Evolutionary conservation across 2,329 filamentous ascomycete genomes (phyloP).

Genomic region (Corinectria fuckeliana): DNA sequence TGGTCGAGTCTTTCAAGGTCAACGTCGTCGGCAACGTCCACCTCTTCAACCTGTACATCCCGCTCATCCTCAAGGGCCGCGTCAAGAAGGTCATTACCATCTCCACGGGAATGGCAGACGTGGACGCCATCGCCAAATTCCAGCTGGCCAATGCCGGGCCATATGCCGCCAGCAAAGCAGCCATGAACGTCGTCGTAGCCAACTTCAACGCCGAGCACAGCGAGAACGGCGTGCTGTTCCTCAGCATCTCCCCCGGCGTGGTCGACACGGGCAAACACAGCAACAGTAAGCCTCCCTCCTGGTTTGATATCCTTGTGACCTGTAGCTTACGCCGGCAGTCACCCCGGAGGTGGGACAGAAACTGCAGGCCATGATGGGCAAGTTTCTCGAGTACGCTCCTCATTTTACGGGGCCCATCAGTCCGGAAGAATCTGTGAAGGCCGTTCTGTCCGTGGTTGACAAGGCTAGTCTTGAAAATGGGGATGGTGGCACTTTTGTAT

Average conservation of each 20-base stretch:
- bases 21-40: conserved; percentile 61
- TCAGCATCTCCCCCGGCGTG: background rate
- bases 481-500: conserved; percentile 6
- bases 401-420: background rate
- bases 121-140: conserved; percentile 46
- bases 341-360: background rate
- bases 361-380: background rate
- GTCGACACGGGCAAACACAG: background rate
- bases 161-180: conserved; percentile 59
- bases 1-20: conserved; percentile 43
- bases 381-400: conserved; percentile 2
- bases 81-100: conserved; percentile 61
- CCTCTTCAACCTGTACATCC: conserved; percentile 58
- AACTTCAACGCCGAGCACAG: conserved; percentile 54
- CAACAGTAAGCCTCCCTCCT: background rate
- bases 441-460: conserved; percentile 5
- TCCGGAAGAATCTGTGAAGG: background rate
- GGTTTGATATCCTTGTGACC: background rate
- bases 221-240: conserved; percentile 1
- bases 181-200: conserved; percentile 57
- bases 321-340: background rate
- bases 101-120: conserved; percentile 55
- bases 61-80: conserved; percentile 56
- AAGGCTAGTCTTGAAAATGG: conserved; percentile 1
- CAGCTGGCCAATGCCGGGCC: conserved; percentile 44